Base-by-base conservation (phyloP, 768 basidiomycete genomes). In the Naganishia randhawae region DNA sequence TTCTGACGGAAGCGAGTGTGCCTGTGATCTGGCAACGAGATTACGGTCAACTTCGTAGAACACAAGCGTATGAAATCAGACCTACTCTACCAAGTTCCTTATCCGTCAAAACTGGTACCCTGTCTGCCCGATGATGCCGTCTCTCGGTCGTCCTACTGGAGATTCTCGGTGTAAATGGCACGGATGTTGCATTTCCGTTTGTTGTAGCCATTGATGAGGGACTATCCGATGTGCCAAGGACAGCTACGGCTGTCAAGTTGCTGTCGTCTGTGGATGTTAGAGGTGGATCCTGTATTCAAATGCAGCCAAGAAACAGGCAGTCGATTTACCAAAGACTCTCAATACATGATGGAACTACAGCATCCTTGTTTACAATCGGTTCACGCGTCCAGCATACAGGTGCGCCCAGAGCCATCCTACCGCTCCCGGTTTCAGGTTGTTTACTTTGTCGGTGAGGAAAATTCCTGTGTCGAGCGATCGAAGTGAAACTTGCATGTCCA, bases 1-100 rank as follows among this genome's bases (percentile, higher is more conserved):
- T 76, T 29, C 78, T 64, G 7, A 75, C 75, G 1, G 76, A 76
- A 33, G 78, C 78, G 2, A 79, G 62, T 4, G 76, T 79, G 9
- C 71, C 73, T 19, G 73, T 74, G 32, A 77, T 73, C 75, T 77
- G 22, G 1, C 1, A 35, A 8, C 29, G 11, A 27, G 19, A n/a
- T 48, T 1, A 8, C 5, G 22, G 25, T 39, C 39, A 61, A 39
- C 39, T 10, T 14, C 51, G 7, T 52, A 33, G 32, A 7, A 14
- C 17, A 10, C 1, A 3, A 13, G 3, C 13, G 27, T 10, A 16
- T 5, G 17, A 7, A 19, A 41, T 0, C 13, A 3, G 19, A 32
- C 57, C 29, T 19, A 61, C 57, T n/a, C 57, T 61, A 25, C 25
- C 39, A n/a, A 61, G 39, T 25, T 61, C 35, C 39, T 22, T 61